Conservation (phyloP, 176 grass and related monocot genomes). For the Leersia perrieri region DNA sequence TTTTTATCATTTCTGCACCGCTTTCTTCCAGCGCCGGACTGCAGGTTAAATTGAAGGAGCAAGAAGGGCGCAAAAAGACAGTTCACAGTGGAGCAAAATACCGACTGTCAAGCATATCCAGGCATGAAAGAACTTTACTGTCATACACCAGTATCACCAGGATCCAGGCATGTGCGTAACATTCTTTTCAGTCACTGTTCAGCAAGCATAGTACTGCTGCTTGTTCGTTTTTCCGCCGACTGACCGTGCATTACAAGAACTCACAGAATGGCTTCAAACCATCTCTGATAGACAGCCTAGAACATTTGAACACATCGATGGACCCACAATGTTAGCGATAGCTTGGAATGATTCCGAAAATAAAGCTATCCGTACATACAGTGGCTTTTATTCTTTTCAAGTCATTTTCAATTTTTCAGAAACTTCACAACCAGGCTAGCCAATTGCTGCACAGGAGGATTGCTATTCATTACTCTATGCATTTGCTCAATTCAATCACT, state of each 20-base stretch:
- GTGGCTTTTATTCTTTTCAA: background rate
- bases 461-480: no score
- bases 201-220: background rate
- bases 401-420: background rate
- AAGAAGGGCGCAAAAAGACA: constrained; percentile 25
- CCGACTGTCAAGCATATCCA: constrained; percentile 25
- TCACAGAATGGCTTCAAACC: background rate
- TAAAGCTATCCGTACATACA: background rate
- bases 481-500: background rate
- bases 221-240: background rate
- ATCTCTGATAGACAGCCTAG: background rate
- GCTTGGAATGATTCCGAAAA: background rate
- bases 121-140: background rate
- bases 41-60: constrained; percentile 21
- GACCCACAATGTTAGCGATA: background rate
- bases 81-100: background rate
- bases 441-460: background rate
- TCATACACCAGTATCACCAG: background rate
- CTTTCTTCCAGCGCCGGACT: background rate
- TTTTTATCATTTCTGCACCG: background rate
- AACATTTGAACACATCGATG: background rate
- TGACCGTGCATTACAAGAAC: background rate
- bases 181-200: constrained; percentile 31
- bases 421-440: background rate
- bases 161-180: background rate